Conservation (phyloP, 345 rosid species). For the Melaleuca alternifolia region DNA sequence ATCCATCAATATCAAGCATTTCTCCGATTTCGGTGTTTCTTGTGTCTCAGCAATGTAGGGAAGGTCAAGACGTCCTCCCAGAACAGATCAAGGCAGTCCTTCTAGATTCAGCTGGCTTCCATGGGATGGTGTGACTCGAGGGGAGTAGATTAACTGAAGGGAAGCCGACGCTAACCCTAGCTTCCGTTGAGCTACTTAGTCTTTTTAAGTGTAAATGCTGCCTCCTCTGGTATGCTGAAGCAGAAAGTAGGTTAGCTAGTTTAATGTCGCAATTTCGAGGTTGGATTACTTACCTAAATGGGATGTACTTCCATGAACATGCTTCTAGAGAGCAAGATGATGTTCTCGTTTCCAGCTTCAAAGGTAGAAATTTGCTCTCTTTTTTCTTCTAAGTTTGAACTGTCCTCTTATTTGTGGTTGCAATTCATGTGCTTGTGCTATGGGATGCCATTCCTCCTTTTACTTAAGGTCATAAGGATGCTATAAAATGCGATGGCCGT, state of each 20-base stretch:
- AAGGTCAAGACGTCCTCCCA: slow-evolving; percentile 71
- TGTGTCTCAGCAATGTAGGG: slow-evolving; percentile 68
- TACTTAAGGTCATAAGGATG: not conserved
- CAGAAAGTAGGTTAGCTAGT: not conserved
- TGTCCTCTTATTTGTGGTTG: not conserved
- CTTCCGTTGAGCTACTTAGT: not conserved
- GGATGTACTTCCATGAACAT: not conserved
- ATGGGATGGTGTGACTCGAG: not conserved
- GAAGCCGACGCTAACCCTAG: not conserved
- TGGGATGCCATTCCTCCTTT: not conserved
- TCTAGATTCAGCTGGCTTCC: slow-evolving; percentile 73
- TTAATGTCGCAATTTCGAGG: not conserved
- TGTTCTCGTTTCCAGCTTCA: not conserved
- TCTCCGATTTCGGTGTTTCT: not conserved
- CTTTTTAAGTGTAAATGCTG: not conserved
- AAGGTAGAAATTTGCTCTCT: not conserved
- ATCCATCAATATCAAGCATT: not conserved
- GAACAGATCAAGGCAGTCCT: slow-evolving; percentile 94
- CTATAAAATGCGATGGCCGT: not conserved
- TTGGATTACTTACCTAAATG: not conserved
- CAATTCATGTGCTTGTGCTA: not conserved
- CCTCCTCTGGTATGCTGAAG: not conserved
- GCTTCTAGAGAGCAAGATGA: not conserved
- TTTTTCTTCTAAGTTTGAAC: not conserved
- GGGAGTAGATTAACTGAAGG: not conserved